Percentiles rank a stretch among this genome's conserved stretches.
These are phyloP conservation scores for Geotrichum restrictum DNA, from an alignment of 1,139 yeast species.

Conservation along the genomic window DNA sequence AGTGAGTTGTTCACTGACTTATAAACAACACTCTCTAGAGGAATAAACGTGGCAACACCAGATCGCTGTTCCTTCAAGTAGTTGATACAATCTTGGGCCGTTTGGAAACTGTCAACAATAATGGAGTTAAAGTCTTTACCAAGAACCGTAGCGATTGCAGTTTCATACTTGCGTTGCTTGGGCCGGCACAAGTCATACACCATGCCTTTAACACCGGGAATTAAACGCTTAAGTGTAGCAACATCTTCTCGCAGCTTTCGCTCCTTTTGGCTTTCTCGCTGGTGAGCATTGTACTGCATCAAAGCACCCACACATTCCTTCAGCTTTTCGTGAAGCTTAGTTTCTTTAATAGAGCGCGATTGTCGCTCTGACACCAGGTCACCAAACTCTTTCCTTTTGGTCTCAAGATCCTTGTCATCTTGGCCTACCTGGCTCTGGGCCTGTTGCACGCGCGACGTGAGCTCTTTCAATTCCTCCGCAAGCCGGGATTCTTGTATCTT, in stretches of 20 bases:
- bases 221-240: conserved; percentile 58
- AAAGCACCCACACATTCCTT: conserved; percentile 58
- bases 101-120: conserved; percentile 68
- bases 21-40: conserved; percentile 73
- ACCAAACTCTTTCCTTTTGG: conserved; percentile 45
- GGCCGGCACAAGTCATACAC: conserved; percentile 80
- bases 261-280: conserved; percentile 71
- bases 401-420: conserved; percentile 28
- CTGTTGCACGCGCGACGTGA: conserved; percentile 23
- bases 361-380: conserved; percentile 48
- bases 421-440: conserved; percentile 21
- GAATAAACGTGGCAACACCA: conserved; percentile 84
- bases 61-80: conserved; percentile 80
- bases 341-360: conserved; percentile 47
- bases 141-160: conserved; percentile 72
- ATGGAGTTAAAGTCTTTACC: conserved; percentile 81
- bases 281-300: conserved; percentile 69
- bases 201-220: conserved; percentile 80
- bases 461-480: conserved; percentile 38
- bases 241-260: conserved; percentile 68
- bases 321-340: conserved; percentile 58
- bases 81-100: conserved; percentile 80
- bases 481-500: conserved; percentile 24
- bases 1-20: conserved; percentile 53
- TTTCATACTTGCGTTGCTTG: conserved; percentile 65